phyloP scores from a whole-genome alignment of 768 basidiomycete species.

The Suillus brevipes region DNA sequence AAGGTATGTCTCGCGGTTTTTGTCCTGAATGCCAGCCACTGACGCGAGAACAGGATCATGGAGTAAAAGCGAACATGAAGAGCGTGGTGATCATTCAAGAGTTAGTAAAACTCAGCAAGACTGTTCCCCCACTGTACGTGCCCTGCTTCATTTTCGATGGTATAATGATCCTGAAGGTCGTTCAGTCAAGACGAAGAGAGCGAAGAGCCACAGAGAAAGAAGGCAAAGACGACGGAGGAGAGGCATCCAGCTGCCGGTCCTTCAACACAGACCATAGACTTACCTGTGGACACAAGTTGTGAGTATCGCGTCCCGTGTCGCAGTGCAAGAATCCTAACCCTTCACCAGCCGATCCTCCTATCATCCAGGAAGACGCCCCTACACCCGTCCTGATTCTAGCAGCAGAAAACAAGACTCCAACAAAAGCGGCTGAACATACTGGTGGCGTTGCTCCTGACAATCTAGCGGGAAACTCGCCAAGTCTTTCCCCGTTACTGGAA shows the following conservation, averaged over 20 bases:
- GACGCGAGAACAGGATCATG: constrained; percentile 15
- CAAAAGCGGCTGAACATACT: background rate
- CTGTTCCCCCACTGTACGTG: background rate
- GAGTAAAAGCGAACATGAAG: constrained; percentile 27
- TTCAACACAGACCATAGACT: constrained; percentile 12
- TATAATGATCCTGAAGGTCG: constrained; percentile 12
- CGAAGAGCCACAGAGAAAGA: constrained; percentile 19
- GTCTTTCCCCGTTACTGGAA: background rate
- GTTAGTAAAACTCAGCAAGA: constrained; percentile 11
- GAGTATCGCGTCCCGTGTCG: constrained; percentile 20
- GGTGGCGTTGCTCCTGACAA: background rate
- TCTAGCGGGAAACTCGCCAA: background rate
- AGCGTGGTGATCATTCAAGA: constrained; percentile 25
- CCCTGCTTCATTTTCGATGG: constrained; percentile 10
- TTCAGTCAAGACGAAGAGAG: constrained; percentile 15
- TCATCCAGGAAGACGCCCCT: background rate
- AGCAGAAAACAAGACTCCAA: background rate
- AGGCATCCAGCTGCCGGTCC: background rate
- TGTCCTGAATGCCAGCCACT: background rate
- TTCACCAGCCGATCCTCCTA: background rate
- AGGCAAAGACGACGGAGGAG: background rate
- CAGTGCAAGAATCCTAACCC: background rate
- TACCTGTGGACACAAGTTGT: constrained; percentile 25
- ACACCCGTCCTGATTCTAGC: background rate
- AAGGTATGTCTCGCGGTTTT: constrained; percentile 17